Evolutionary conservation across 2,329 filamentous ascomycete genomes (phyloP).

Genomic region (Metarhizium rileyi): DNA sequence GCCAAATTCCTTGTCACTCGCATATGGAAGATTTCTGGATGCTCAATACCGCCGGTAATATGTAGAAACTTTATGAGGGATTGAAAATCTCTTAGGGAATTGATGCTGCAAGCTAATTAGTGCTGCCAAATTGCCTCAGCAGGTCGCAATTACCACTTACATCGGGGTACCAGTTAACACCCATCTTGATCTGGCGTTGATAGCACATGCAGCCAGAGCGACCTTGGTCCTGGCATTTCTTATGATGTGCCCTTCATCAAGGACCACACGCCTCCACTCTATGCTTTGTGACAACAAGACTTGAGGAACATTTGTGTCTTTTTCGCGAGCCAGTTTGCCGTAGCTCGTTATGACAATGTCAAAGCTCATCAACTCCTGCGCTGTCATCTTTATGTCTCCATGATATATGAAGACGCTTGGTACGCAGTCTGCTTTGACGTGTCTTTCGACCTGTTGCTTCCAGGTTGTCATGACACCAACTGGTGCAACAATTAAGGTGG

Average conservation of each 20-base stretch:
- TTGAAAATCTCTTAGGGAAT: constrained; percentile 71
- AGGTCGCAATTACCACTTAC: constrained; percentile 24
- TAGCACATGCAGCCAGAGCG: constrained; percentile 54
- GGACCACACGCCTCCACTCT: constrained; percentile 67
- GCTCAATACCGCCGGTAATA: constrained; percentile 66
- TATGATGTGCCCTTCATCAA: constrained; percentile 78
- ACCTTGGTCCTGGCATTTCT: constrained; percentile 67
- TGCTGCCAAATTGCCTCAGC: neutral
- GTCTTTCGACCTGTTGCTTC: constrained; percentile 66
- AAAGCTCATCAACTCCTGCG: constrained; percentile 50
- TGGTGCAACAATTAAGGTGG: constrained; percentile 73
- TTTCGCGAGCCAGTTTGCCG: constrained; percentile 62
- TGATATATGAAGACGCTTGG: constrained; percentile 69
- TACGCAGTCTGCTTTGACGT: constrained; percentile 53
- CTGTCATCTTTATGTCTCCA: constrained; percentile 48
- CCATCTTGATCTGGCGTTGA: constrained; percentile 68
- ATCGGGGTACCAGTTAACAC: constrained; percentile 74
- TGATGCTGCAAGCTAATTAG: constrained; percentile 43
- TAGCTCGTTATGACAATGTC: constrained; percentile 81
- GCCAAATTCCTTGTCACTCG: constrained; percentile 53
- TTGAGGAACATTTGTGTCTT: constrained; percentile 33
- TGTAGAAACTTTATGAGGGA: constrained; percentile 69
- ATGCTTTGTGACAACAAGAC: constrained; percentile 29
- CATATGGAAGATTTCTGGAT: constrained; percentile 62
- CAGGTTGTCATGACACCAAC: constrained; percentile 87